Evolutionary conservation across 2,329 filamentous ascomycete species (phyloP), one percentile per base, ranked within the genome.

Genomic region (Ascochyta pisi): DNA sequence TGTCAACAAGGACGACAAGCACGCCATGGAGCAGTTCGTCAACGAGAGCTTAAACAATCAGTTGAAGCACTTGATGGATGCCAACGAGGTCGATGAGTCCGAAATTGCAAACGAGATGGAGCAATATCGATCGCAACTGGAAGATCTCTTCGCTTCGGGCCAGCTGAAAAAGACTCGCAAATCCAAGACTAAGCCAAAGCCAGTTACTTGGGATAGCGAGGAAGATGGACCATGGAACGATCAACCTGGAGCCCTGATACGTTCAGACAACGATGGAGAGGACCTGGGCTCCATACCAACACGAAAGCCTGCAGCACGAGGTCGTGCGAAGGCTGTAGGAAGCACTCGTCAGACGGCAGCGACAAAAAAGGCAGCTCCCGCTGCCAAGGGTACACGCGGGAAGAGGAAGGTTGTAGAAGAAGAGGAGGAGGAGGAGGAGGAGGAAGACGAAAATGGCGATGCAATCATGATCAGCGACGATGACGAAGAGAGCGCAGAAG

Each of bases 1-100:
- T 67, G 92, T 99, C 24, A 88, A 93, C 73, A 98, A 98, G 65
- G 92, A 96, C 63, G 95, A 99, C 78, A 96, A 93, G 71, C 88
- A 95, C 66, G 92, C 92, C 3, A 92, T 98, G 87, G 74, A 79
- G 59, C 74, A 71, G 12, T 82, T 82, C 54, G 76, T 82, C 7
- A 71, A 76, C 4, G 74, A 79, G 4, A 78, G 74, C 60, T 66
- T 82, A 26, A 68, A 70, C 13, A 73, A 68, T 15, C 79, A 82
- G 54, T 68, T 80, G 38, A 77, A 78, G 54, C 72, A 79, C 57
- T 58, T 81, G 12, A 70, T 80, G 69, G 58, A 66, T 6, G 80
- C 87, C 39, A 84, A 87, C 6, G 86, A 89, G 41, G 81, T 84
- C 0, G 86, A 89, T 19, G 86, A 90, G 48, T 85, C 88, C 29